Conservation (phyloP, 176 grass and related monocot genomes). For the Musa acuminata region DNA sequence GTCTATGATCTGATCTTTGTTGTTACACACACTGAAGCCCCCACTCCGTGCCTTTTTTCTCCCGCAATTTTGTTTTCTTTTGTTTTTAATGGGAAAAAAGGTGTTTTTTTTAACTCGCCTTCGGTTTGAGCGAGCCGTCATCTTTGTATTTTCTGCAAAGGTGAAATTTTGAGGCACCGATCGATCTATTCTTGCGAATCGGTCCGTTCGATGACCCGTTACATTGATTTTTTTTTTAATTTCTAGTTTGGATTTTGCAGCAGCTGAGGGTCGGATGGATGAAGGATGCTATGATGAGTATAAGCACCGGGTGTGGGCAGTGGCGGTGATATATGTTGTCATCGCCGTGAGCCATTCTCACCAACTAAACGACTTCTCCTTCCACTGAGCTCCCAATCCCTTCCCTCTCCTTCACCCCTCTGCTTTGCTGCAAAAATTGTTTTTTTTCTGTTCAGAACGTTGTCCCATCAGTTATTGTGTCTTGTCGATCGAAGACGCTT, state of each 20-base stretch:
- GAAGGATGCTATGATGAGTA: neutral
- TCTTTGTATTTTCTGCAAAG: neutral
- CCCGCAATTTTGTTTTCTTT: too few species aligned
- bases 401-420: neutral
- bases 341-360: neutral
- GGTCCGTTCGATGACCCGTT: neutral
- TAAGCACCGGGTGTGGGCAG: neutral
- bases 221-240: neutral
- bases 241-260: too few species aligned
- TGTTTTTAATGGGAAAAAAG: too few species aligned
- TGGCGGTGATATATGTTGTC: neutral
- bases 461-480: too few species aligned
- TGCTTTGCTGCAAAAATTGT: neutral
- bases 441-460: too few species aligned
- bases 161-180: neutral
- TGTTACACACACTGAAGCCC: constrained; percentile 15
- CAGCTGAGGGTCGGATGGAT: too few species aligned
- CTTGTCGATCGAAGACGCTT: too few species aligned
- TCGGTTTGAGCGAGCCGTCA: too few species aligned
- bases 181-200: neutral
- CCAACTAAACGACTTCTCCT: constrained; percentile 6
- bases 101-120: neutral
- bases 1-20: constrained; percentile 9
- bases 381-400: neutral
- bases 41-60: neutral